Base-by-base conservation (phyloP, 2,329 filamentous ascomycete species). In the Diaporthe vaccinii region DNA sequence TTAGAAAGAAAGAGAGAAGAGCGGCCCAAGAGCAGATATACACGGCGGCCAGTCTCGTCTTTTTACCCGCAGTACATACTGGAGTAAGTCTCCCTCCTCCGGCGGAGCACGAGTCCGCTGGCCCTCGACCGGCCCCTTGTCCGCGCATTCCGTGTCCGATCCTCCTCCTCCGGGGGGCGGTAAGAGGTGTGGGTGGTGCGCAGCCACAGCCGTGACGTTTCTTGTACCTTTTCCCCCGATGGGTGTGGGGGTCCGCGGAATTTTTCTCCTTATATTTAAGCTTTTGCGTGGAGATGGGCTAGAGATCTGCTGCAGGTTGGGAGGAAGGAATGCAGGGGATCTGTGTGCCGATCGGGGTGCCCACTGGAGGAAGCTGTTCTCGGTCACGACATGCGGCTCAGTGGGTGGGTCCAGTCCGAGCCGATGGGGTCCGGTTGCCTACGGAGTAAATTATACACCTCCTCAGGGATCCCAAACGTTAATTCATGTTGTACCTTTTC, bases 111-210 rank as follows among this genome's bases (percentile, higher is more conserved):
- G 2, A 53, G 17, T 28, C 46, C 46, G 44, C 46, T 22, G 31
- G 22, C 22, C n/a, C 20, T 49, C 62, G 22, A 67, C 62, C 44
- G 25, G 44, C 61, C 28, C 62, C 62, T 36, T 51, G 44, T 51
- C 44, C 44, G 44, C 28, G 62, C 31, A 51, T 12, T 44, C 62
- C 62, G 62, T 39, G 31, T 53, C 46, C 62, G 62, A 68, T 65
- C 39, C 59, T 39, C 46, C 62, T 17, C 53, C 15, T 8, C 14
- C 25, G 53, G 53, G 25, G 7, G 12, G n/a, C 10, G 17, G 51
- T 6, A 12, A 55, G 25, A 28, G 8, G 14, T 55, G n/a, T 55
- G 51, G n/a, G 25, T 28, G 12, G 12, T n/a, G 46, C 31, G 62
- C 44, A 68, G 62, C 62, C 46, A 53, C 46, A 25, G 44, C 39